Evolutionary conservation across 2,329 filamentous ascomycete species (phyloP), one percentile per base, ranked within the genome.

Genomic region (Nigrograna mackinnonii): DNA sequence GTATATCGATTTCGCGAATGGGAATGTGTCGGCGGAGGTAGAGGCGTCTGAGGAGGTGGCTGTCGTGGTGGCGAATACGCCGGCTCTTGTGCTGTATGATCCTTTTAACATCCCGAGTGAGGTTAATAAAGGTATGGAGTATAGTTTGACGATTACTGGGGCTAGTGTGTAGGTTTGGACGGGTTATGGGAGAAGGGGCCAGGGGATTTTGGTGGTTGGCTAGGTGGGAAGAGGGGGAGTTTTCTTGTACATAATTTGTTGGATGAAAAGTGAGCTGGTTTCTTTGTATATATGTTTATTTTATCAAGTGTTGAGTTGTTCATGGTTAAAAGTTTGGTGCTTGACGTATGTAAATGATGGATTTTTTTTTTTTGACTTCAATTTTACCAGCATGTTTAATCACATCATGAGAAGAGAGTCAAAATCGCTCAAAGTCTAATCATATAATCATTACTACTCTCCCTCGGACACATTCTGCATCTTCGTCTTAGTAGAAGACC

Each of bases 41-140:
- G 26, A 35, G 17, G 41, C 34, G 17, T 45, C 24, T 2, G 47
- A 50, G 13, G 50, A 50, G 22, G 50, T 39, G 4, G 22, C 26
- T 11, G 17, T 53, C 6, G 50, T 53, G 5, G 36, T 53, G 13
- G 50, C 47, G 11, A 50, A 46, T 35, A 53, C 50, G 14, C 50
- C 47, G n/a, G 22, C 24, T 4, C 30, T 53, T 7, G 37, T 43
- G 11, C 36, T 22, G 37, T 49, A 53, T 36, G 50, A 53, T 38
- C 32, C 50, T 1, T 53, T 53, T 19, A 35, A 28, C 18, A 37
- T 53, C 19, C 22, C 47, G 3, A 32, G n/a, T 3, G 45, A 39
- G 17, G 14, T 50, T n/a, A 48, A 41, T 6, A 36, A 41, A 35
- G 47, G 47, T 3, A 17, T 51, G 40, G 40, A 47, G 22, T 51